These are phyloP conservation scores for Fusarium acutatum DNA, from an alignment of 2,329 filamentous ascomycete genomes.

Conservation along the genomic window DNA sequence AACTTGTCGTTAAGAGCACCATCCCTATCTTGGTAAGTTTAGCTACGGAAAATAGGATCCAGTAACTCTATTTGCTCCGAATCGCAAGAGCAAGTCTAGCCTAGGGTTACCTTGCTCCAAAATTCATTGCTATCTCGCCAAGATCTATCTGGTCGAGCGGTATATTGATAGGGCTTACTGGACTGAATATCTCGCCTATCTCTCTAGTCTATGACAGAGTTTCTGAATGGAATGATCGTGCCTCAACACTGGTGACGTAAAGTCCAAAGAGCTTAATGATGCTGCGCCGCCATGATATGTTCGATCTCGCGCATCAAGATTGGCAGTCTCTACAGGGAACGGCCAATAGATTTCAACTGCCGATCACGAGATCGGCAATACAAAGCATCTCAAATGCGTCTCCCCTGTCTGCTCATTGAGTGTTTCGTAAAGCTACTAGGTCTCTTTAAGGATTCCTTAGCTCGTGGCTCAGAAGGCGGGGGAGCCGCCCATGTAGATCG, in stretches of 20 bases:
- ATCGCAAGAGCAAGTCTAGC: background rate
- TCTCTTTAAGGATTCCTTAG: conserved; percentile 2
- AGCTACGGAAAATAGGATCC: background rate
- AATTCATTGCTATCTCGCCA: background rate
- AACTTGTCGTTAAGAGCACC: background rate
- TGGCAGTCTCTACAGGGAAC: conserved; percentile 4
- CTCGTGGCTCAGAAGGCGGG: conserved; percentile 10
- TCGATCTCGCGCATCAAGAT: background rate
- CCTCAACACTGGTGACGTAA: background rate
- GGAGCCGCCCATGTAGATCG: conserved; percentile 21
- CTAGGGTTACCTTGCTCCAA: background rate
- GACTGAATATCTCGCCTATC: background rate
- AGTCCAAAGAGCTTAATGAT: background rate
- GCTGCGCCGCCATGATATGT: background rate
- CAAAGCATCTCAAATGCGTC: background rate
- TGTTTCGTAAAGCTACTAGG: conserved; percentile 4
- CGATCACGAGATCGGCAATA: conserved; percentile 32
- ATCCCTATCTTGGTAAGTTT: background rate
- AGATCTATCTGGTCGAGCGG: background rate
- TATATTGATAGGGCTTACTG: background rate
- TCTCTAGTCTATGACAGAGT: background rate
- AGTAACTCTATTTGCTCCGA: background rate
- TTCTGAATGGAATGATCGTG: background rate
- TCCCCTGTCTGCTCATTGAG: conserved; percentile 4
- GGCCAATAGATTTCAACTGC: conserved; percentile 1